phyloP scores from a whole-genome alignment of 208 protist genomes.

The Tritrichomonas musculus region DNA sequence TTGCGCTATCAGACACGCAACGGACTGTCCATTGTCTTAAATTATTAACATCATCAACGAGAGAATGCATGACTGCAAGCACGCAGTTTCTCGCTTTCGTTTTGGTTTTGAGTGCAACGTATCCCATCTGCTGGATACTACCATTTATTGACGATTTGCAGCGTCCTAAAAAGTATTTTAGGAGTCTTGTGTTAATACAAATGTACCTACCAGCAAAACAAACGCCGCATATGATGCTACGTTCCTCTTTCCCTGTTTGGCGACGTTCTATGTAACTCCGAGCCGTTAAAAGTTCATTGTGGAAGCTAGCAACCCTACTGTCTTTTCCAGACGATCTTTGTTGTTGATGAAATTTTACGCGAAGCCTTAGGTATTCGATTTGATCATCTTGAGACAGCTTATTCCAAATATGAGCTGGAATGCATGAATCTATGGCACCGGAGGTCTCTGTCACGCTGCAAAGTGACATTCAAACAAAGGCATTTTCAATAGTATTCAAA shows the following conservation, averaged over 20 bases:
- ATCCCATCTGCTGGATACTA: neutral
- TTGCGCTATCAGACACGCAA: neutral
- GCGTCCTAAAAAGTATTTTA: neutral
- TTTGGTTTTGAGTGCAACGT: neutral
- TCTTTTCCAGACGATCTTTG: neutral
- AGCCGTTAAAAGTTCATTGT: neutral
- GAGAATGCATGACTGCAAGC: neutral
- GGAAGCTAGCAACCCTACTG: neutral
- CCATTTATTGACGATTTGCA: conserved; percentile 19
- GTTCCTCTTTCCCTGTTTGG: neutral
- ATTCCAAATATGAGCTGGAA: too few relatives aligned
- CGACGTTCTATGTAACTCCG: neutral
- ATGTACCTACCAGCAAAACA: neutral
- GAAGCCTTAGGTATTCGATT: neutral
- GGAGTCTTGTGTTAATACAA: neutral
- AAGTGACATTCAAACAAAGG: too few relatives aligned
- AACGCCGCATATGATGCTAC: neutral
- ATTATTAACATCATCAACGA: neutral
- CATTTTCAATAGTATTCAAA: too few relatives aligned
- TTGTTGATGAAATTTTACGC: neutral
- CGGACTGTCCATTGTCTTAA: neutral
- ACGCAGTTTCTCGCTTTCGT: conserved; percentile 18
- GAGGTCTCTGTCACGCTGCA: too few relatives aligned
- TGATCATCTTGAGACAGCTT: neutral
- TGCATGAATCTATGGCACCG: too few relatives aligned